Percentiles rank a stretch among this genome's conserved stretches.
Evolutionary conservation across 2,329 filamentous ascomycete species (phyloP).

Genomic region (Fusarium veterinarium): DNA sequence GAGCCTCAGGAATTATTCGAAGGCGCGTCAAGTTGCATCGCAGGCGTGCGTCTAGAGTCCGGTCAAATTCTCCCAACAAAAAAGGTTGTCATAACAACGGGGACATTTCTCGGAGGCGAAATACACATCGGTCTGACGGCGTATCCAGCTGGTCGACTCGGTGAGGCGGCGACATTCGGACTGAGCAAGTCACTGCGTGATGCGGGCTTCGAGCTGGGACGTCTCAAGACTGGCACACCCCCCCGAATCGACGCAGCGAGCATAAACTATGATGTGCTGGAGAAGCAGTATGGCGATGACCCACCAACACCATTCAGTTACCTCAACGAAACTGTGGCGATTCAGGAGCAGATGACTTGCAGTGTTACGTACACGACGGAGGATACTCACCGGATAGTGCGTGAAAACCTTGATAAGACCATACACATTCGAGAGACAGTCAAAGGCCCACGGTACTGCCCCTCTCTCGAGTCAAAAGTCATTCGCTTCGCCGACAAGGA

Average conservation of each 20-base stretch:
- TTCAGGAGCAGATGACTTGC: constrained; percentile 86
- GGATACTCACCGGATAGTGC: constrained; percentile 83
- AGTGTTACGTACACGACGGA: constrained; percentile 89
- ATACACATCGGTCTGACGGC: constrained; percentile 92
- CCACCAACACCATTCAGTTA: constrained; percentile 93
- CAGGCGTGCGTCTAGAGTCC: constrained; percentile 86
- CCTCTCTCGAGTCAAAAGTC: constrained; percentile 93
- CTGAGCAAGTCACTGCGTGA: constrained; percentile 90
- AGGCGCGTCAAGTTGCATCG: constrained; percentile 75
- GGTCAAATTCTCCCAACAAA: constrained; percentile 84
- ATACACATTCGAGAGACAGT: constrained; percentile 97
- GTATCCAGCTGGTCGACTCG: constrained; percentile 90
- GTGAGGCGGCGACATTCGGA: constrained; percentile 91
- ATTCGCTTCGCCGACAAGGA: constrained; percentile 86
- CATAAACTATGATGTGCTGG: constrained; percentile 80
- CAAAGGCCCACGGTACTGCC: constrained; percentile 93
- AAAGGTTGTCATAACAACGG: constrained; percentile 93
- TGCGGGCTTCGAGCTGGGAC: constrained; percentile 88
- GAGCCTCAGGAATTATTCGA: constrained; percentile 56
- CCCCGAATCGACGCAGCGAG: constrained; percentile 84
- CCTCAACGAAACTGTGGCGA: constrained; percentile 80
- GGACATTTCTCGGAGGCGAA: constrained; percentile 94
- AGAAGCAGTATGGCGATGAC: constrained; percentile 83
- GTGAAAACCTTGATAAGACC: constrained; percentile 91
- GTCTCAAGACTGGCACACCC: constrained; percentile 95